Percentiles rank a stretch among this genome's conserved stretches.
phyloP scores from a whole-genome alignment of 371 early-diverging fungal genomes.

The Capniomyces stellatus region DNA sequence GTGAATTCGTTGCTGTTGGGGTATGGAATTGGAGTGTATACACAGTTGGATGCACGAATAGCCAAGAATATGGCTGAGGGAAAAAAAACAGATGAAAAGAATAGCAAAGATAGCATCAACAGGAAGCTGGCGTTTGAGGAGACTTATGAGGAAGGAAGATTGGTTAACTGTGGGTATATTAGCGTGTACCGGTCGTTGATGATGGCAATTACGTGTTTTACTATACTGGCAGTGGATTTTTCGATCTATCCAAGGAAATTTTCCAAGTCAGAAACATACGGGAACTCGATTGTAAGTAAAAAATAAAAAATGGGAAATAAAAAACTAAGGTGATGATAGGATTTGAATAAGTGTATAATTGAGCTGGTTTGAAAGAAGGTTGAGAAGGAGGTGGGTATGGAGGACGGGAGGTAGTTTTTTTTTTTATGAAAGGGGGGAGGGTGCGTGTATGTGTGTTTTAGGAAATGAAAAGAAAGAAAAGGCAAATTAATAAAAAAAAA shows the following conservation, averaged over 20 bases:
- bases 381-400: too few relatives aligned
- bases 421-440: too few relatives aligned
- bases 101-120: too few relatives aligned
- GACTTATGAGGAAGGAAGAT: neutral
- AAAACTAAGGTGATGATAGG: neutral
- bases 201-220: constrained; percentile 57
- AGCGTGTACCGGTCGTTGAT: constrained; percentile 55
- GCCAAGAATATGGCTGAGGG: neutral
- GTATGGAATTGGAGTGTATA: neutral
- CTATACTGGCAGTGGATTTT: constrained; percentile 90
- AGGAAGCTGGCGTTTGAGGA: too few relatives aligned
- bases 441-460: too few relatives aligned
- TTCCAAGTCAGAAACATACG: constrained; percentile 86
- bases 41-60: neutral
- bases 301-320: neutral
- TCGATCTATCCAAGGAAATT: constrained; percentile 75
- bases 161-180: constrained; percentile 18
- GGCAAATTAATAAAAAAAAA: too few relatives aligned
- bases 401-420: too few relatives aligned
- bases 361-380: too few relatives aligned
- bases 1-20: neutral
- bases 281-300: constrained; percentile 41
- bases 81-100: neutral
- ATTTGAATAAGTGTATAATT: neutral
- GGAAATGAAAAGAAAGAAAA: too few relatives aligned